Percentiles rank a stretch among this genome's conserved stretches.
Evolutionary conservation across 345 rosid genomes (phyloP).

Genomic region (Camelina hispida): DNA sequence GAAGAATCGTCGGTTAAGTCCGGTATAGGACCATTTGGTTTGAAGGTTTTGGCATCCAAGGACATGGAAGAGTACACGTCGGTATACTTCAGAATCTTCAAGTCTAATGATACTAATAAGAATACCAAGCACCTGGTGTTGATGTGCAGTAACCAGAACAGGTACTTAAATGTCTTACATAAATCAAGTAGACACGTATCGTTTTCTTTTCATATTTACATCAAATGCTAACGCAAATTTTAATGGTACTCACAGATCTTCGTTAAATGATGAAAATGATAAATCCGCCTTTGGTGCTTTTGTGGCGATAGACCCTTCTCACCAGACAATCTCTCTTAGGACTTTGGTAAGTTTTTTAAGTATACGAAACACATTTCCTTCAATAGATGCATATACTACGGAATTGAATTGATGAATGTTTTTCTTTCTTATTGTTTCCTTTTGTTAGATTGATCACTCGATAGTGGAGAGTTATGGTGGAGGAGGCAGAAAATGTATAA

Average conservation of each 20-base stretch:
- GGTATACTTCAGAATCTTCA: conserved; percentile 71
- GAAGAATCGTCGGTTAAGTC: conserved; percentile 50
- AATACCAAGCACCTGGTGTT: conserved; percentile 55
- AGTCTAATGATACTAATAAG: conserved; percentile 31
- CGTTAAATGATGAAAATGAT: conserved; percentile 51
- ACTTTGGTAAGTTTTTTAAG: conserved; percentile 45
- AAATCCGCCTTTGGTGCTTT: conserved; percentile 62
- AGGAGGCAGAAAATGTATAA: conserved; percentile 55
- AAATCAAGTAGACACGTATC: not conserved
- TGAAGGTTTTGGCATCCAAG: conserved; percentile 62
- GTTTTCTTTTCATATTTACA: not conserved
- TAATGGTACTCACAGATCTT: conserved; percentile 46
- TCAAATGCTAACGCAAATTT: not conserved
- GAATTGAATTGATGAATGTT: conserved; percentile 2
- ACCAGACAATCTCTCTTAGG: conserved; percentile 50
- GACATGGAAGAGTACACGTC: conserved; percentile 62
- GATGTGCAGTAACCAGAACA: conserved; percentile 90
- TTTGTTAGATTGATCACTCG: conserved; percentile 56
- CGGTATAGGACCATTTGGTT: conserved; percentile 74
- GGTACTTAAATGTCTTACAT: conserved; percentile 22
- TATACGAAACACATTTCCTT: not conserved
- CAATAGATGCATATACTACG: not conserved
- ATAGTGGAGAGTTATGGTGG: conserved; percentile 68
- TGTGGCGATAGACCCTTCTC: conserved; percentile 51
- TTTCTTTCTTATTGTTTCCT: not conserved